Evolutionary conservation across 2,329 filamentous ascomycete genomes (phyloP).

Genomic region (Colletotrichum agaves): DNA sequence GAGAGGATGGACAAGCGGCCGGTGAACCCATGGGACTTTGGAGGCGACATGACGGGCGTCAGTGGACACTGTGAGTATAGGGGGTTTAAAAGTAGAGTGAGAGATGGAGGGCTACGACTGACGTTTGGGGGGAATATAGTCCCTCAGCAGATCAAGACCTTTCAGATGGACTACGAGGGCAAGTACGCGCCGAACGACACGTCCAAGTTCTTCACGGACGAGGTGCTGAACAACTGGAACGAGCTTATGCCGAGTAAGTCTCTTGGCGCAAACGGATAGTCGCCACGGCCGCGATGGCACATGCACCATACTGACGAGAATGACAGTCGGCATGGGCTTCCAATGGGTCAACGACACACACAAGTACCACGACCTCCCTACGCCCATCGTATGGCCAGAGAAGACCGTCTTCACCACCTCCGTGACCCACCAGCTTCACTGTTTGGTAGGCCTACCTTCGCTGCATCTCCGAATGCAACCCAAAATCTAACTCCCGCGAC

Average conservation of each 20-base stretch:
- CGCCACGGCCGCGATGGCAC: too few relatives aligned
- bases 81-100: background rate
- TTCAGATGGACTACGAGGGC: slow-evolving; percentile 47
- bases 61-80: slow-evolving; percentile 45
- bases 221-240: slow-evolving; percentile 50
- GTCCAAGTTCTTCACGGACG: slow-evolving; percentile 52
- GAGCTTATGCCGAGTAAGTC: slow-evolving; percentile 50
- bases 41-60: slow-evolving; percentile 50
- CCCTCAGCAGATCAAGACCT: slow-evolving; percentile 52
- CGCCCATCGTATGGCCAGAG: slow-evolving; percentile 47
- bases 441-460: slow-evolving; percentile 44
- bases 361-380: slow-evolving; percentile 51
- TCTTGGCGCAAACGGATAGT: too few relatives aligned
- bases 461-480: background rate
- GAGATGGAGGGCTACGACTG: background rate
- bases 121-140: slow-evolving; percentile 40
- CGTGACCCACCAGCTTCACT: slow-evolving; percentile 57
- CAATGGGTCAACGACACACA: slow-evolving; percentile 49
- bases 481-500: background rate
- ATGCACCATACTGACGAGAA: slow-evolving; percentile 20
- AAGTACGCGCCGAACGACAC: slow-evolving; percentile 52
- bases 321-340: slow-evolving; percentile 51
- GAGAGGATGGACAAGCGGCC: slow-evolving; percentile 42
- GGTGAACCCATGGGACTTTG: slow-evolving; percentile 46
- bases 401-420: slow-evolving; percentile 55